phyloP scores from a whole-genome alignment of 106 monocot genomes.

The Dendrobium chrysotoxum region DNA sequence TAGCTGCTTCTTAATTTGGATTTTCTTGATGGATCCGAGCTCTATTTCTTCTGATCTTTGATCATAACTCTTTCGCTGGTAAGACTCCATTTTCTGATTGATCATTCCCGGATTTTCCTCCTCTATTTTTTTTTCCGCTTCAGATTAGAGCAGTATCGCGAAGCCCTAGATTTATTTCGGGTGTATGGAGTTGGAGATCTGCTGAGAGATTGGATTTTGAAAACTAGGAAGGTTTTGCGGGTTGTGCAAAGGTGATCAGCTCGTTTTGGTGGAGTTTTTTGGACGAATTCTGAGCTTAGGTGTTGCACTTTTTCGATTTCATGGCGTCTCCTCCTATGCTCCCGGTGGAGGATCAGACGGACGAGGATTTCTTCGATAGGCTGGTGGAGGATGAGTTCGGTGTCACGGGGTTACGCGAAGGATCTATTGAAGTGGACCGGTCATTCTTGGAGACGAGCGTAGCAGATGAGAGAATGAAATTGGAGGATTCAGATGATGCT shows the following conservation, averaged over 20 bases:
- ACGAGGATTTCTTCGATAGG: constrained; percentile 81
- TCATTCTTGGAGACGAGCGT: neutral
- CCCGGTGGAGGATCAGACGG: constrained; percentile 58
- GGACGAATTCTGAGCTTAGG: constrained; percentile 18
- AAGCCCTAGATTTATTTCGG: neutral
- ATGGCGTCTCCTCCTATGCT: constrained; percentile 26
- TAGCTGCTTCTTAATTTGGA: neutral
- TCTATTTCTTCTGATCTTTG: neutral
- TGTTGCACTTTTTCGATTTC: constrained; percentile 1
- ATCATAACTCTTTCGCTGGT: neutral
- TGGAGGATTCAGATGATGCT: constrained; percentile 17
- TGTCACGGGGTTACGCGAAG: neutral
- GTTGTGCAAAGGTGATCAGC: constrained; percentile 11
- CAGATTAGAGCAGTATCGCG: constrained; percentile 2
- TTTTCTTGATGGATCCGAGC: neutral
- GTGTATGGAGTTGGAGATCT: neutral
- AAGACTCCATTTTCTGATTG: neutral
- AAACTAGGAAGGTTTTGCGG: constrained; percentile 14
- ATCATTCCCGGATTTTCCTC: neutral
- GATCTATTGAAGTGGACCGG: neutral
- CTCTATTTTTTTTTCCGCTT: neutral
- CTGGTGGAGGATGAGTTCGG: constrained; percentile 44
- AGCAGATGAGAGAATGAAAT: neutral
- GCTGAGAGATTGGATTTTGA: neutral
- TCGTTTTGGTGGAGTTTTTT: neutral